Evolutionary conservation across 2,329 filamentous ascomycete genomes (phyloP).

Genomic region (Ophiostoma triangulosporum): DNA sequence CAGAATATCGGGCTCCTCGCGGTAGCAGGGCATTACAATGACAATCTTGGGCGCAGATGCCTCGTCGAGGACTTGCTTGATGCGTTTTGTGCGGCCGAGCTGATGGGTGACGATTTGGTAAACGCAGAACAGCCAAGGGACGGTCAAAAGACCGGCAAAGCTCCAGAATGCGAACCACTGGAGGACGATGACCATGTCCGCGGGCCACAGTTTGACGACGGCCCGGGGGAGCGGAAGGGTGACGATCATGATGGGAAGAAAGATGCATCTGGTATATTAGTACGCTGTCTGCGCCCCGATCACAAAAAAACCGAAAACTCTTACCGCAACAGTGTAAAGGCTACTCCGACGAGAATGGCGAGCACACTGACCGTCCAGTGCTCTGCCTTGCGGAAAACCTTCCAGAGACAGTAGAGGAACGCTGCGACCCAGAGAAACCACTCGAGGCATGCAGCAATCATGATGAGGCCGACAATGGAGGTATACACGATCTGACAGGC

Average conservation of each 20-base stretch:
- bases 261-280: slow-evolving; percentile 49
- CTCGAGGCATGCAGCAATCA: slow-evolving; percentile 75
- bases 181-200: slow-evolving; percentile 51
- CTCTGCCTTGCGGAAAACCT: slow-evolving; percentile 81
- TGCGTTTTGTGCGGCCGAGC: slow-evolving; percentile 65
- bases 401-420: slow-evolving; percentile 80
- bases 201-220: slow-evolving; percentile 61
- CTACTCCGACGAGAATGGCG: slow-evolving; percentile 54
- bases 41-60: slow-evolving; percentile 82
- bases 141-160: slow-evolving; percentile 69
- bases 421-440: slow-evolving; percentile 94
- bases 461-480: slow-evolving; percentile 63
- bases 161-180: slow-evolving; percentile 96
- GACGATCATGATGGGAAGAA: slow-evolving; percentile 87
- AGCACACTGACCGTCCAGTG: slow-evolving; percentile 71
- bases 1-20: slow-evolving; percentile 73
- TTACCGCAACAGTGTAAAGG: slow-evolving; percentile 60
- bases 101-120: slow-evolving; percentile 83
- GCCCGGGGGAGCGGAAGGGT: slow-evolving; percentile 70
- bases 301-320: slow-evolving; percentile 13
- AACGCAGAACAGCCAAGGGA: slow-evolving; percentile 88
- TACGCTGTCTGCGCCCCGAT: neutral
- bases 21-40: slow-evolving; percentile 94
- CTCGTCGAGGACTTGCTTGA: slow-evolving; percentile 76
- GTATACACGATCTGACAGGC: slow-evolving; percentile 67